Evolutionary conservation across 352 stramenopile genomes (phyloP), one percentile per base, ranked within the genome.

Genomic region (Globisporangium spiculum): DNA sequence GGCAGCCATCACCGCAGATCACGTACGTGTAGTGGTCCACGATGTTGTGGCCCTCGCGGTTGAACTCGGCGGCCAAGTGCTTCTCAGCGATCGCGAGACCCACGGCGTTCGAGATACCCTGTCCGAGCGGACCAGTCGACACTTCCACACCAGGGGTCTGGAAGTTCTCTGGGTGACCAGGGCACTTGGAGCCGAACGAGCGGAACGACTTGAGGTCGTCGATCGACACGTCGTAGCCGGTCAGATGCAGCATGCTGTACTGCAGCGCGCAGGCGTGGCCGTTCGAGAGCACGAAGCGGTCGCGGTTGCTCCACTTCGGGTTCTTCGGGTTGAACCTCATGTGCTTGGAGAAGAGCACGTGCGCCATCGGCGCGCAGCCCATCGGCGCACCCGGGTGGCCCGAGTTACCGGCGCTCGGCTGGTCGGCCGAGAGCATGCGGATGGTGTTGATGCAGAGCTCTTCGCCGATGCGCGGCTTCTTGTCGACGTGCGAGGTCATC

Each of bases 211-310:
- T 98, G 52, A 99, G 86, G 78, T 99, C 96, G n/a, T 99, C 97
- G 50, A 99, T 85, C 34, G 86, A 84, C 24, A 99, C 73, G 73
- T 97, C 92, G 83, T 97, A 98, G 65, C 98, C 98, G 56, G 91
- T 97, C 34, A 99, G 88, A 81, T 99, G 96, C 66, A 99, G 88
- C 98, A 99, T 99, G 54, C 89, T 93, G 88, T 99, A 99, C 79
- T 99, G 97, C 63, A 99, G 89, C 41, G 97, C 97, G 83, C 97
- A 99, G 36, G 93, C 96, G 82, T 99, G 98, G 67, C 98, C 98
- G 80, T 99, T 99, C 59, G 92, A 98, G 60, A 99, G 88, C 62
- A 99, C 96, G 78, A 99, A 99, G 75, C 98, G 96, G 88, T 99
- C 98, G 52, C 98, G 96, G 81, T 98, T 98, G 79, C 88, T 95